Evolutionary conservation across 2,329 filamentous ascomycete genomes (phyloP).

Genomic region (Penicillium nordicum): DNA sequence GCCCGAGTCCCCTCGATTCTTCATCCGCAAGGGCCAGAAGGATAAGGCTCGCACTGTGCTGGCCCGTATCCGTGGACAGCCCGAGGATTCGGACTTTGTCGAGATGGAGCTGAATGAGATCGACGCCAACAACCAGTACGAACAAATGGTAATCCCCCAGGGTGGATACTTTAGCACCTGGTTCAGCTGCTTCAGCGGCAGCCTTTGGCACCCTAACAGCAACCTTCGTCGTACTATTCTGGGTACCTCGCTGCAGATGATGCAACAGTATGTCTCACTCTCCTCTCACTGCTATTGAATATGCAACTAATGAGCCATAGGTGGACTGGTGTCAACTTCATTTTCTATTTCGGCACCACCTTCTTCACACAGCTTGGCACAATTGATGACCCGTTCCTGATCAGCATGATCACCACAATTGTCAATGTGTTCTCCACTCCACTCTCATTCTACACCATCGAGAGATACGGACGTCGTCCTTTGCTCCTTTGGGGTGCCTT

Average conservation of each 20-base stretch:
- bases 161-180: conserved; percentile 66
- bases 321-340: conserved; percentile 85
- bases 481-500: conserved; percentile 75
- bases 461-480: conserved; percentile 74
- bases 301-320: conserved; percentile 5
- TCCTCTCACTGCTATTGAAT: background rate
- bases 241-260: conserved; percentile 72
- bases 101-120: conserved; percentile 79
- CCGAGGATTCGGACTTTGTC: conserved; percentile 68
- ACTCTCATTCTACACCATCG: conserved; percentile 81
- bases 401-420: conserved; percentile 79
- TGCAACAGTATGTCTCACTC: conserved; percentile 57
- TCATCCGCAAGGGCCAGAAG: conserved; percentile 71
- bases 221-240: conserved; percentile 66
- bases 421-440: conserved; percentile 86
- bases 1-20: conserved; percentile 83
- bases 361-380: conserved; percentile 78
- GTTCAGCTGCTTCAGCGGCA: conserved; percentile 61
- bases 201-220: conserved; percentile 51
- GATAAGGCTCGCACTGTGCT: conserved; percentile 63
- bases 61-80: conserved; percentile 69
- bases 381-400: conserved; percentile 74
- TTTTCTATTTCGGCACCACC: conserved; percentile 81
- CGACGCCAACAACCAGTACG: conserved; percentile 84
- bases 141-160: conserved; percentile 64